Base-by-base conservation (phyloP, 2,329 filamentous ascomycete species). In the Aspergillus neotritici region DNA sequence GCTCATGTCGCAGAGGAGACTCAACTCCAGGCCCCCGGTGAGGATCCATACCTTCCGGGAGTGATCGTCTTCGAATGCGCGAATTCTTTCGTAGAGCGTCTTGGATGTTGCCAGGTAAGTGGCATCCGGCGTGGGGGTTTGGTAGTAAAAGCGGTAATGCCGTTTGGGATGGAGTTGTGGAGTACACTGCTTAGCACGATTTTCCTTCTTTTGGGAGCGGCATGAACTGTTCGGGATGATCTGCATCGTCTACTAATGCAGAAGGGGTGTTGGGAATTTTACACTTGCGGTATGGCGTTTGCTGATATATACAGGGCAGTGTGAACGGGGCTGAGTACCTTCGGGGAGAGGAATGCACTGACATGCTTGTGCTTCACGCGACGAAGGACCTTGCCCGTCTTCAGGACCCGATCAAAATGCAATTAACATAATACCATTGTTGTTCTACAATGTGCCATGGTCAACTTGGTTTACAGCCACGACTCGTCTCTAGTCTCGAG, bases 281-380 rank as follows among this genome's bases (percentile, higher is more conserved):
- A 25, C 21, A 8, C 21, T 8, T 8, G 21, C 7, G 6, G 21
- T 25, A 25, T 2, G 21, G 7, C 21, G 9, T 25, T 25, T 25
- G 6, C 21, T 25, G 21, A 25, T 25, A 25, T 8, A 25, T 25
- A 9, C 21, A 8, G 2, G 7, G 21, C 21, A 9, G 21, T 8
- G 21, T 25, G 21, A 21, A 25, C 21, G 21, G 9, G 21, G 21
- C 7, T 25, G 21, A 25, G 21, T 25, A 25, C n/a, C 3, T 21
- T 5, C 1, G 21, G 21, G 21, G 21, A 8, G 44, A 37, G 17
- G 13, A 11, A 12, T 25, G 6, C 3, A 48, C 58, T 49, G 67
- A 89, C 87, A 83, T 94, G 95, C 47, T 91, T 97, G 73, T 91
- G 95, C 57, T 90, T 85, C 13, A 89, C 94, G 54, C 91, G 82